Evolutionary conservation across 495 filamentous ascomycete species (phyloP).

Genomic region (Cetradonia linearis): DNA sequence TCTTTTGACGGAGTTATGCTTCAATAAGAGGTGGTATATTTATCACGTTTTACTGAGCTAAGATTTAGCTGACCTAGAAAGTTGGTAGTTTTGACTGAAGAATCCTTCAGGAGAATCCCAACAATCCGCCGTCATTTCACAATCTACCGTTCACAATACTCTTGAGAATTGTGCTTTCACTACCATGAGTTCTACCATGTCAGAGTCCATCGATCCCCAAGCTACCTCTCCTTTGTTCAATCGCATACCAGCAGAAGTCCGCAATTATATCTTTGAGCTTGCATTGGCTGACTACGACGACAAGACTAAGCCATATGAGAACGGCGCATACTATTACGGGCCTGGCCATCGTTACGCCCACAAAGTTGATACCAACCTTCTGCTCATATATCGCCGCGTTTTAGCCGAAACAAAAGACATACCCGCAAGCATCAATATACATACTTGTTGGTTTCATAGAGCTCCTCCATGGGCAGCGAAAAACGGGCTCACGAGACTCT

Average conservation of each 20-base stretch:
- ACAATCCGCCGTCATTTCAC: background rate
- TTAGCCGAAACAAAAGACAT: slow-evolving; percentile 27
- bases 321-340: slow-evolving; percentile 23
- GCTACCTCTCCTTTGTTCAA: slow-evolving; percentile 26
- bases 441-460: slow-evolving; percentile 14
- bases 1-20: background rate
- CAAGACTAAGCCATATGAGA: slow-evolving; percentile 17
- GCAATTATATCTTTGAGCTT: slow-evolving; percentile 27
- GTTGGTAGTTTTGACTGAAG: background rate
- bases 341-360: slow-evolving; percentile 24
- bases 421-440: slow-evolving; percentile 28
- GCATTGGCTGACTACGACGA: slow-evolving; percentile 28
- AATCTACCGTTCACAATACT: background rate
- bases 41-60: background rate
- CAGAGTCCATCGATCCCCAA: slow-evolving; percentile 15
- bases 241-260: slow-evolving; percentile 27
- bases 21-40: background rate
- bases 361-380: slow-evolving; percentile 25
- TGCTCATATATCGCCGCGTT: slow-evolving; percentile 28
- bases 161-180: too few relatives aligned
- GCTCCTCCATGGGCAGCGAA: slow-evolving; percentile 5
- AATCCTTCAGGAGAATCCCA: background rate
- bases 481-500: background rate
- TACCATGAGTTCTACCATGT: background rate
- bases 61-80: background rate